Conservation (phyloP, 2,329 filamentous ascomycete genomes). For the Tolypocladium album region DNA sequence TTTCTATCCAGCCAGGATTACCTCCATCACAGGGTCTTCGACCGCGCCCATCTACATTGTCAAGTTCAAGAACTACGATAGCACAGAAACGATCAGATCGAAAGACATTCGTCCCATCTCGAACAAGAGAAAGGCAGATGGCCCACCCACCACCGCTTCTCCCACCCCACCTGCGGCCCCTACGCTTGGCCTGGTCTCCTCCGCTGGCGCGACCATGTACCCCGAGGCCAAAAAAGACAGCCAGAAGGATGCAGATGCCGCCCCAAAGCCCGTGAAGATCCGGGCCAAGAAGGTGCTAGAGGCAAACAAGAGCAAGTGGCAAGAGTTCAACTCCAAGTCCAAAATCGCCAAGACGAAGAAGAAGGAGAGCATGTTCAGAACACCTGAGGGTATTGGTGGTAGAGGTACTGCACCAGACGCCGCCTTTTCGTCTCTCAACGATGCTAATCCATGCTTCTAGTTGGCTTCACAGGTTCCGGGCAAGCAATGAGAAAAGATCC, state of each 20-base stretch:
- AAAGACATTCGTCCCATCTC: slow-evolving; percentile 75
- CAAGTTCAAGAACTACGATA: slow-evolving; percentile 87
- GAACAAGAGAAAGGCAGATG: slow-evolving; percentile 81
- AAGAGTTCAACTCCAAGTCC: slow-evolving; percentile 75
- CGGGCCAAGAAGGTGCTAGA: slow-evolving; percentile 88
- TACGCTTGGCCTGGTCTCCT: slow-evolving; percentile 34
- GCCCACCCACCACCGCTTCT: slow-evolving; percentile 43
- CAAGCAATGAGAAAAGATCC: slow-evolving; percentile 93
- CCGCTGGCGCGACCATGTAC: slow-evolving; percentile 47
- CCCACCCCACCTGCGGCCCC: slow-evolving; percentile 26
- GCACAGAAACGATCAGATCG: slow-evolving; percentile 68
- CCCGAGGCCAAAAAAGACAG: slow-evolving; percentile 51
- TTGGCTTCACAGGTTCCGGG: slow-evolving; percentile 92
- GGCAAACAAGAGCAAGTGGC: slow-evolving; percentile 86
- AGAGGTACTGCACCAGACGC: slow-evolving; percentile 51
- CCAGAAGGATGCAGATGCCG: slow-evolving; percentile 52
- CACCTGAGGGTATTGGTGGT: slow-evolving; percentile 73
- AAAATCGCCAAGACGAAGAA: slow-evolving; percentile 58
- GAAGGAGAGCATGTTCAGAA: slow-evolving; percentile 96
- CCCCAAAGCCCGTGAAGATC: slow-evolving; percentile 73
- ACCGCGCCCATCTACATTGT: slow-evolving; percentile 87
- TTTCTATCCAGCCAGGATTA: slow-evolving; percentile 89
- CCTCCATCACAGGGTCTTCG: slow-evolving; percentile 86
- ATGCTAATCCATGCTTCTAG: slow-evolving; percentile 33
- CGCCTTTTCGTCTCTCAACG: not conserved